These are phyloP conservation scores for Fusarium domesticum DNA, from an alignment of 2,329 filamentous ascomycete species.

Conservation along the genomic window DNA sequence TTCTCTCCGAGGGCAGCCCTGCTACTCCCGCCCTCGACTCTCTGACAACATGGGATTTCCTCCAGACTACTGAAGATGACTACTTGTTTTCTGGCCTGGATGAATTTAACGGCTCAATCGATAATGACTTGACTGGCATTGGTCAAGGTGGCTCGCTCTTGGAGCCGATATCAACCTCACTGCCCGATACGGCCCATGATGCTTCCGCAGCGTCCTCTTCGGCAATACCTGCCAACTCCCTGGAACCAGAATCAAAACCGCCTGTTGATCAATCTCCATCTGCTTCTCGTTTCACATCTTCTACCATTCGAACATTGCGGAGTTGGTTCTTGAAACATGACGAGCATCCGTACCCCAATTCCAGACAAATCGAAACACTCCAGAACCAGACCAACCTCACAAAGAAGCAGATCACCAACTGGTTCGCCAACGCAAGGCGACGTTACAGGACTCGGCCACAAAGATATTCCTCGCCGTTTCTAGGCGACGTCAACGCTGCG, in stretches of 20 bases:
- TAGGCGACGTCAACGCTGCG: conserved; percentile 8
- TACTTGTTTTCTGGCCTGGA: background rate
- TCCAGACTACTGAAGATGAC: background rate
- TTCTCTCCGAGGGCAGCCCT: background rate
- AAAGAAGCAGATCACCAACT: conserved; percentile 77
- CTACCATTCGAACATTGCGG: conserved; percentile 54
- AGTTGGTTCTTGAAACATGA: conserved; percentile 74
- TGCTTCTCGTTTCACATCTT: conserved; percentile 14
- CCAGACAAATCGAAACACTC: conserved; percentile 73
- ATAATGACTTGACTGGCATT: background rate
- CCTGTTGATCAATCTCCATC: background rate
- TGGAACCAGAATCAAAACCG: background rate
- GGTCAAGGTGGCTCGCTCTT: background rate
- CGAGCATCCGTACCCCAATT: conserved; percentile 77
- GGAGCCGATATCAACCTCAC: background rate
- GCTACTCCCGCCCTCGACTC: background rate
- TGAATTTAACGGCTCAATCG: background rate
- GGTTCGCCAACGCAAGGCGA: conserved; percentile 81
- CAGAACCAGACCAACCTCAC: conserved; percentile 72
- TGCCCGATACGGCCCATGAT: background rate
- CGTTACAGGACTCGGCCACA: conserved; percentile 59
- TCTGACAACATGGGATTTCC: background rate
- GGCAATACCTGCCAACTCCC: background rate
- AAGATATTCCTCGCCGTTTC: conserved; percentile 23
- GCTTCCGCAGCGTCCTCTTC: background rate